Base-by-base conservation (phyloP, 441 rosid genomes). In the Euphorbia schlechtendalii region DNA sequence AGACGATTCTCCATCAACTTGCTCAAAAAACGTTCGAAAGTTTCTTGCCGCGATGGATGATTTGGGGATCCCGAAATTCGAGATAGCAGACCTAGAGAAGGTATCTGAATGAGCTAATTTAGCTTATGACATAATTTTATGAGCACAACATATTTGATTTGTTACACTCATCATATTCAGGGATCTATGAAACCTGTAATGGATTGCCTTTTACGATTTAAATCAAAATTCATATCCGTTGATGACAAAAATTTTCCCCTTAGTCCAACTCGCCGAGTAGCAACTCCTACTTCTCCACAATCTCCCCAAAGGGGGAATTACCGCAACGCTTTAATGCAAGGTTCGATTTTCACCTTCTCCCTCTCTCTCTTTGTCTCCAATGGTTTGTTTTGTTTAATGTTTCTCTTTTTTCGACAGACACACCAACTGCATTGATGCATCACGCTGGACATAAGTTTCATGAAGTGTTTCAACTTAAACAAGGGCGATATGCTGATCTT, bases 381-480 rank as follows among this genome's bases (percentile, higher is more conserved):
- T n/a, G n/a, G n/a, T n/a, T n/a, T n/a, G n/a, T n/a, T n/a, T n/a
- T n/a, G n/a, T n/a, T n/a, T n/a, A n/a, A n/a, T n/a, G n/a, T n/a
- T n/a, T n/a, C n/a, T n/a, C n/a, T n/a, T n/a, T n/a, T n/a, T n/a
- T 54, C 55, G 15, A 34, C 69, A 85, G 96, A 86, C 68, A 63
- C 87, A 65, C 74, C 82, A 38, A 71, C 86, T 67, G 77, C 80
- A 56, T 58, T 45, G 68, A 70, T 75, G 75, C 83, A 76, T 72
- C 80, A 73, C 70, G 76, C 68, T 72, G 96, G 95, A 24, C 79
- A 82, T 62, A 86, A 83, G 75, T 83, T 81, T 77, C 96, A 84
- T 53, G 96, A 83, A 65, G 82, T 77, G 74, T 81, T 77, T 68
- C 87, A 88, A 71, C 63, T 79, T 70, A 85, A 83, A 82, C 95